Conservation (phyloP, 345 rosid species). For the Salix viminalis region DNA sequence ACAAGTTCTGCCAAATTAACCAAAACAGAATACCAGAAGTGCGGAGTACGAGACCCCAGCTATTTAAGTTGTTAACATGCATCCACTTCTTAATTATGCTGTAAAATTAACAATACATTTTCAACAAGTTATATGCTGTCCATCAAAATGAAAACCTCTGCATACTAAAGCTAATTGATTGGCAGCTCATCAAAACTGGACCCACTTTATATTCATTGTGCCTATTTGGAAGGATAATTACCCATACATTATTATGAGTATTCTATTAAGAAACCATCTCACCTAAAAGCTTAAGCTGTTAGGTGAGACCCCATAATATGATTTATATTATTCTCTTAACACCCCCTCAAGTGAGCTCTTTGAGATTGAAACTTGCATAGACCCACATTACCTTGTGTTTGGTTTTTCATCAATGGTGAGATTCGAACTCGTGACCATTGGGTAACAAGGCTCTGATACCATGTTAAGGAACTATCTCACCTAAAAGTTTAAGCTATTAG, state of each 20-base stretch:
- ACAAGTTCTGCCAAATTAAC: not conserved
- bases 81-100: not conserved
- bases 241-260: not conserved
- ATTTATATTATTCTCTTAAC: no score
- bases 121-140: not conserved
- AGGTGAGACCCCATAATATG: no score
- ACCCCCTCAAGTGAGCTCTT: no score
- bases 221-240: not conserved
- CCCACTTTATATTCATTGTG: not conserved
- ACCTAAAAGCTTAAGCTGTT: no score
- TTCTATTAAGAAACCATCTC: not conserved
- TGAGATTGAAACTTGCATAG: no score
- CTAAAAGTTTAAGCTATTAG: no score
- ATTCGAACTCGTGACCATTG: no score
- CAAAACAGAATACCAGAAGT: not conserved
- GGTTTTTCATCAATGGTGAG: no score
- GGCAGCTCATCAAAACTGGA: not conserved
- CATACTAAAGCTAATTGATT: not conserved
- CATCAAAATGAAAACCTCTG: not conserved
- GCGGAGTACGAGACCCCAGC: not conserved
- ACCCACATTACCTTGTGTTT: no score
- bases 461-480: no score
- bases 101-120: not conserved
- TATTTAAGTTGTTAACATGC: not conserved
- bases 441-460: no score